phyloP scores from a whole-genome alignment of 768 basidiomycete species.

The Suillus sp. region DNA sequence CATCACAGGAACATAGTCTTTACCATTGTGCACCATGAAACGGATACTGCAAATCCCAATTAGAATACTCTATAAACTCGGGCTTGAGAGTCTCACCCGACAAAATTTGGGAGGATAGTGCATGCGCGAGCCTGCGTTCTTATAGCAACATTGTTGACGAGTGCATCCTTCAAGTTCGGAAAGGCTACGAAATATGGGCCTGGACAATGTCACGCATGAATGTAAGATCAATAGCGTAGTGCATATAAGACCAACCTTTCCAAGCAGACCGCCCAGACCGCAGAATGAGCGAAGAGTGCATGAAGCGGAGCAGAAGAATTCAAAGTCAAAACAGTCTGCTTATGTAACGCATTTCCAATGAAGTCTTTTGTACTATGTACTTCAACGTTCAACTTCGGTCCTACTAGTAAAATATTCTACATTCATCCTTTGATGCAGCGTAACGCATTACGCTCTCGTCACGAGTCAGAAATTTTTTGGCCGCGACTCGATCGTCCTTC shows the following conservation, averaged over 20 bases:
- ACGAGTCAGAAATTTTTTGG: neutral
- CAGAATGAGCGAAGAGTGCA: slow-evolving; percentile 64
- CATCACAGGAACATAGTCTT: slow-evolving; percentile 80
- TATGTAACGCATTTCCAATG: slow-evolving; percentile 1
- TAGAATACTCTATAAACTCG: neutral
- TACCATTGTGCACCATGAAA: slow-evolving; percentile 95
- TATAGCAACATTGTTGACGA: slow-evolving; percentile 82
- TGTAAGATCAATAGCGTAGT: neutral
- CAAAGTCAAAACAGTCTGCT: neutral
- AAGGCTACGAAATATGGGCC: slow-evolving; percentile 96
- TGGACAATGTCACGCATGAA: slow-evolving; percentile 31
- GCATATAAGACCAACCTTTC: slow-evolving; percentile 57
- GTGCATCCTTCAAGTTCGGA: slow-evolving; percentile 80
- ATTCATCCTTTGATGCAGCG: neutral
- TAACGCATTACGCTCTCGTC: neutral
- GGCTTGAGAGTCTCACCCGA: slow-evolving; percentile 63
- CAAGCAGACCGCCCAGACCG: slow-evolving; percentile 78
- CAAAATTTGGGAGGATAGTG: slow-evolving; percentile 93
- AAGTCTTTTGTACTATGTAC: no score
- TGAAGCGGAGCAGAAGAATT: slow-evolving; percentile 29
- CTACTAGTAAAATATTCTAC: no score
- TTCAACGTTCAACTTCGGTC: no score
- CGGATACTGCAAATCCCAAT: slow-evolving; percentile 53
- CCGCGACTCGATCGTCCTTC: neutral
- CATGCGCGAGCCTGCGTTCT: slow-evolving; percentile 86